Base-by-base conservation (phyloP, 768 basidiomycete species). In the Podaxis sp. region DNA sequence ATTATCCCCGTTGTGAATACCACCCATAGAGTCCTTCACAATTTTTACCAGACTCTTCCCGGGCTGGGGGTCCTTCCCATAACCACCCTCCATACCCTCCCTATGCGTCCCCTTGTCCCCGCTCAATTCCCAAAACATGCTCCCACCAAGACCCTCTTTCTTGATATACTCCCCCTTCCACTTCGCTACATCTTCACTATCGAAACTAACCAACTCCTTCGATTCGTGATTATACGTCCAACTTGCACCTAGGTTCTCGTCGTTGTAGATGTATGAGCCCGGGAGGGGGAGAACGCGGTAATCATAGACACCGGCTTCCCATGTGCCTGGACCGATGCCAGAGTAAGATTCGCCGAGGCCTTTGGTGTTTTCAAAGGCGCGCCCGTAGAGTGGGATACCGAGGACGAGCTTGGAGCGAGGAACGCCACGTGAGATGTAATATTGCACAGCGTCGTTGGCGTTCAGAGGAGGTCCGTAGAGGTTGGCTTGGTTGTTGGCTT, bases 111-210 rank as follows among this genome's bases (percentile, higher is more conserved):
- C 85, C 72, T 94, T 93, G 76, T 98, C 96, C 2, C 93, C 94
- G 66, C 89, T 90, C 46, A 96, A 79, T 72, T 96, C 93, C 93
- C 93, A 94, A 67, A 89, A 89, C 97, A 99, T 99, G 59, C 90
- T 91, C 0, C 97, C 97, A 5, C 91, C 93, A 3, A 98, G 76
- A 0, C 85, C 84, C 70, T 89, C 84, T 38, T 83, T 80, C 68
- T 78, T 79, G 70, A 98, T 94, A 78, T 89, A 98, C 62, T 82
- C 80, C 13, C 91, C 93, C 73, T 96, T 95, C 82, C 82, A 82
- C 56, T 73, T 72, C 2, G 82, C 93, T 1, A 91, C 81, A 22
- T 83, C 76, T 59, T 88, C 90, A 47, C 77, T 83, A 70, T 96
- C 94, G 70, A 85, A 96, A 70, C 89, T 89, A 66, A 96, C 77